Percentiles rank a stretch among this genome's conserved stretches.
Evolutionary conservation across 768 basidiomycete genomes (phyloP).

Genomic region (Leccinum obscurum): DNA sequence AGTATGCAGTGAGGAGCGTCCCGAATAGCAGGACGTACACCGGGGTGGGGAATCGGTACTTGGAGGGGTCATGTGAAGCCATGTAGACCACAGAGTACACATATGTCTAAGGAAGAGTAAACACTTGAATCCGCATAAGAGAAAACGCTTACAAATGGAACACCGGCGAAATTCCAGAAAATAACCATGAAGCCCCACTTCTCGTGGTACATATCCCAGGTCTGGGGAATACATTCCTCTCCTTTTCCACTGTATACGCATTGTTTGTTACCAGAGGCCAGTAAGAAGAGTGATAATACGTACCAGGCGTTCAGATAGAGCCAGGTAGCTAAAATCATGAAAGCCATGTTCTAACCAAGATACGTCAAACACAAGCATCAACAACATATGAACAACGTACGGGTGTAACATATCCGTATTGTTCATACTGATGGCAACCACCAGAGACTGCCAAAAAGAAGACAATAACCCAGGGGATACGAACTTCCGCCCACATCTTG

Average conservation of each 20-base stretch:
- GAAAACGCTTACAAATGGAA: slow-evolving; percentile 73
- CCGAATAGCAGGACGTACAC: slow-evolving; percentile 72
- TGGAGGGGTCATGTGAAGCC: slow-evolving; percentile 88
- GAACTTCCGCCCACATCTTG: slow-evolving; percentile 98
- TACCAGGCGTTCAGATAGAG: slow-evolving; percentile 97
- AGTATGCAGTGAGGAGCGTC: slow-evolving; percentile 82
- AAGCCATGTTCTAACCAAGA: slow-evolving; percentile 79
- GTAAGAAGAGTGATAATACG: slow-evolving; percentile 13
- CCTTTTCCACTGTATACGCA: slow-evolving; percentile 67
- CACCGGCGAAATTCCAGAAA: slow-evolving; percentile 96
- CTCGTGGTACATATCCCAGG: slow-evolving; percentile 99
- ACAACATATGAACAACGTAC: slow-evolving; percentile 44
- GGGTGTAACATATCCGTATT: slow-evolving; percentile 87
- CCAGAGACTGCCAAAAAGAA: slow-evolving; percentile 93
- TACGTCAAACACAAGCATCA: background rate
- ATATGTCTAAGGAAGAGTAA: slow-evolving; percentile 62
- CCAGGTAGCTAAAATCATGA: slow-evolving; percentile 94
- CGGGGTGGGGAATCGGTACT: slow-evolving; percentile 82
- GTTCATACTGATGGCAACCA: slow-evolving; percentile 93
- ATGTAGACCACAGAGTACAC: slow-evolving; percentile 98
- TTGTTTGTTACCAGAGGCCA: slow-evolving; percentile 3
- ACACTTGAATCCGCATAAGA: background rate
- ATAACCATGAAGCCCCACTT: slow-evolving; percentile 99
- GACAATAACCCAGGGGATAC: slow-evolving; percentile 95
- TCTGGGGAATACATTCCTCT: slow-evolving; percentile 93